Base-by-base conservation (phyloP, 192 early-diverging fungal species). In the Coemansia sp. region DNA sequence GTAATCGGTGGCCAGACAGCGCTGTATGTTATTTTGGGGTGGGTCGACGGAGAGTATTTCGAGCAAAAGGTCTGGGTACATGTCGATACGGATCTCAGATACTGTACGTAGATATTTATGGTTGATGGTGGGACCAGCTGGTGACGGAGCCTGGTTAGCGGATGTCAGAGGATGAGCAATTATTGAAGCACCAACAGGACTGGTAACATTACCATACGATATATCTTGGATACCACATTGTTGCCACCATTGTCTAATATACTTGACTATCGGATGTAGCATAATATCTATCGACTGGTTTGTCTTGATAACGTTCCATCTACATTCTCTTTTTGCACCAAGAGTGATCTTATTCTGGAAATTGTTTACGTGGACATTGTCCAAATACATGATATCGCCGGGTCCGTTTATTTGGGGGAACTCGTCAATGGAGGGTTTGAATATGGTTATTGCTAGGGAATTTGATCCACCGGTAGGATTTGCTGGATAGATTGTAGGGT, bases 1-100 rank as follows among this genome's bases (percentile, higher is more conserved):
- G 60, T 61, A 61, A 38, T 61, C 60, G n/a, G 60, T 61, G 5
- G 38, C 39, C 39, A 61, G 38, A 38, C 60, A 61, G 60, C 60
- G 60, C 8, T 41, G 39, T 2, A 1, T 20, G 39, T 45, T 11
- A n/a, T 37, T 61, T 9, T 45, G 38, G 0, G 60, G 39, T 39
- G n/a, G 39, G 17, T 39, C n/a, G 9, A 61, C 11, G 60, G 60
- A 1, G 8, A 61, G 60, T 1, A 61, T 12, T 38, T 61, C 60
- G 2, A 61, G 36, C 8, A 9, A 34, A 8, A 18, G 34, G 33
- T 36, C 57, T 1, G 57, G 60, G n/a, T 28, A 39, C 60, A 61
- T 59, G 14, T 59, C 57, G 60, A 18, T 5, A 56, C 8, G 20
- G 6, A 56, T 22, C 12, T 56, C 22, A 2, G 54, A 56, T 4